Evolutionary conservation across 371 early-diverging fungal species (phyloP).

Genomic region (Coemansia sp.): DNA sequence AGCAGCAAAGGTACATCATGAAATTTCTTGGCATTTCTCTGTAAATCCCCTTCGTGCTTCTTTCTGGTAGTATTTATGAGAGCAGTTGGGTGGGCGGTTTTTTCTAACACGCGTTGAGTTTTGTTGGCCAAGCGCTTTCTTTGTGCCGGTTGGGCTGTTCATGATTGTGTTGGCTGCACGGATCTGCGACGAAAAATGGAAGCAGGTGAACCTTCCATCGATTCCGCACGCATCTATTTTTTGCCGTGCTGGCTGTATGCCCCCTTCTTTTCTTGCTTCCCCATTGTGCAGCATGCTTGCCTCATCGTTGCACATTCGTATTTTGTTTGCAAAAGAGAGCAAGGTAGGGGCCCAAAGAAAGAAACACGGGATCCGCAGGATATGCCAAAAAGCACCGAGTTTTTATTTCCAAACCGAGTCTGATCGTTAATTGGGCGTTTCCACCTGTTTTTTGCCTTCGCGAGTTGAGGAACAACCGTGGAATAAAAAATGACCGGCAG

Average conservation of each 20-base stretch:
- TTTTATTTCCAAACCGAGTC: not conserved
- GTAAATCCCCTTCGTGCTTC: not conserved
- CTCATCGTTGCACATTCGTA: conserved; percentile 1
- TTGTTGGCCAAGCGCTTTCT: not conserved
- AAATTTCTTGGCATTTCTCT: conserved; percentile 12
- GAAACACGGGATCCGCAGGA: not conserved
- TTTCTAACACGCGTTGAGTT: not conserved
- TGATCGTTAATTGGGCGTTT: not conserved
- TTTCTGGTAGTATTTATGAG: not conserved
- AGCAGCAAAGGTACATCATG: not conserved
- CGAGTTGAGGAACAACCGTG: conserved; percentile 4
- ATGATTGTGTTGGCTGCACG: too few species aligned
- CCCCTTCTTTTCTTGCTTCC: too few species aligned
- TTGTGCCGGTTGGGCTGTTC: too few species aligned
- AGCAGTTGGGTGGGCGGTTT: not conserved
- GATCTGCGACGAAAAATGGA: not conserved
- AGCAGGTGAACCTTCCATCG: conserved; percentile 9
- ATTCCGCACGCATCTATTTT: conserved; percentile 1
- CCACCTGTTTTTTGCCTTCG: not conserved
- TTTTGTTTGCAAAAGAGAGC: not conserved
- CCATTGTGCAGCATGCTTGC: not conserved
- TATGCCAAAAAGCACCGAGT: not conserved
- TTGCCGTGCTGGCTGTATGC: not conserved
- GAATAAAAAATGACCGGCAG: conserved; percentile 4
- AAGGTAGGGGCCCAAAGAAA: not conserved